Evolutionary conservation across 768 basidiomycete species (phyloP), one percentile per base, ranked within the genome.

Genomic region (Russula ochroleuca): DNA sequence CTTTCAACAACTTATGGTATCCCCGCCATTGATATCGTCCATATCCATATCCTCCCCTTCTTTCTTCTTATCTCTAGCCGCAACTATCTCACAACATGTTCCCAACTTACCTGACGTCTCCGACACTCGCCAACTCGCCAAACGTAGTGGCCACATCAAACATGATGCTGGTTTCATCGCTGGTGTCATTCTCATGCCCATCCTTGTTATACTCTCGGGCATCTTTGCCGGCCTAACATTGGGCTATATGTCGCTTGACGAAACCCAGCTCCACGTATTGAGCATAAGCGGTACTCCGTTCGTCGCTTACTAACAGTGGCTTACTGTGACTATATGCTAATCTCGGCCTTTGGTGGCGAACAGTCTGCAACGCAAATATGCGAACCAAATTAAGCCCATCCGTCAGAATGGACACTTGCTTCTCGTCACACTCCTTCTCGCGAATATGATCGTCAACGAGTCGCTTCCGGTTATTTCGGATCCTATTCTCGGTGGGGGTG

Each of bases 401-500:
- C 87, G 92, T 61, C 79, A 85, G 77, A 87, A 93, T 68, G 90
- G 90, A 2, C 91, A 93, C 72, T 77, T 92, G 35, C 79, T 94
- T 11, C 83, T 94, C 62, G 90, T 92, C 61, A 92, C 90, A 0
- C 83, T 92, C 43, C 81, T 93, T 11, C 76, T 94, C 35, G 86
- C 88, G 38, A 94, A 95, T 75, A 94, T 95, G 93, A 90, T 94
- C 61, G 87, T 88, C 70, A 94, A 94, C 72, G 92, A 94, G 75
- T 80, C 89, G 0, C 83, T 94, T 5, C 93, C 94, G 40, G 81
- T 94, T 67, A 91, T 95, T 63, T 80, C 88, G 13, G 89, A 91
- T 71, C 83, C 84, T 4, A 78, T 93, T 41, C 80, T 96, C 3
- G 91, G 91, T 28, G 90, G 91, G 17, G 90, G 91, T 15, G 76